Evolutionary conservation across 2,329 filamentous ascomycete genomes (phyloP).

Genomic region (Aspergillus udagawae): DNA sequence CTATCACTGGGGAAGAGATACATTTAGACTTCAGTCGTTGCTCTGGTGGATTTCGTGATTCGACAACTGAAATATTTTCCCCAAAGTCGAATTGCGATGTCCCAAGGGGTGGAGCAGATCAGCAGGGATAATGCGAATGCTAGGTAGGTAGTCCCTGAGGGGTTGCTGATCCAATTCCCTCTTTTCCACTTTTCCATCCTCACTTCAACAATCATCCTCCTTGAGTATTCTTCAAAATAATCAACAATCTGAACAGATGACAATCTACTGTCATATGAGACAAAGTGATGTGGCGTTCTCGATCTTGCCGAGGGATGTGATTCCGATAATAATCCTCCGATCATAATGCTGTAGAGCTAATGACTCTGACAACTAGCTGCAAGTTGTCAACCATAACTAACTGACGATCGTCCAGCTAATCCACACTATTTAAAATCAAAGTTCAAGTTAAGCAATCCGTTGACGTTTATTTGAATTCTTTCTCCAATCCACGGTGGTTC

Average conservation of each 20-base stretch:
- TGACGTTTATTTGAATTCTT: slow-evolving; percentile 3
- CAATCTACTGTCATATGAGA: not conserved
- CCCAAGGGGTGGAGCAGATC: slow-evolving; percentile 9
- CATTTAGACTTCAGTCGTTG: not conserved
- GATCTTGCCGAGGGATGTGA: not conserved
- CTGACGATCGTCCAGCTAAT: slow-evolving; percentile 7
- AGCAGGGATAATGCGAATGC: slow-evolving; percentile 7
- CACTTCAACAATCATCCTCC: not conserved
- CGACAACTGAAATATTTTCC: not conserved
- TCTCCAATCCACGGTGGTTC: not conserved
- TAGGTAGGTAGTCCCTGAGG: not conserved
- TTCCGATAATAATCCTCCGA: not conserved
- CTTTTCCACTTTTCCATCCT: not conserved
- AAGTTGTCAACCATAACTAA: not conserved
- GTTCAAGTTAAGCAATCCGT: slow-evolving; percentile 3
- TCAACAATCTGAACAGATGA: not conserved
- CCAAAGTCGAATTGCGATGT: not conserved
- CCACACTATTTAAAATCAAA: slow-evolving; percentile 3
- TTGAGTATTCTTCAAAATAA: not conserved
- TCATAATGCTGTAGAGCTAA: not conserved
- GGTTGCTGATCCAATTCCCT: not conserved
- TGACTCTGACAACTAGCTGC: not conserved
- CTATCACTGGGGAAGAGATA: not conserved
- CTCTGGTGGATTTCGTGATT: not conserved
- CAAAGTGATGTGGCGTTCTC: not conserved